These are phyloP conservation scores for Saprolegnia parasitica DNA, from an alignment of 352 stramenopile species.

Conservation along the genomic window DNA sequence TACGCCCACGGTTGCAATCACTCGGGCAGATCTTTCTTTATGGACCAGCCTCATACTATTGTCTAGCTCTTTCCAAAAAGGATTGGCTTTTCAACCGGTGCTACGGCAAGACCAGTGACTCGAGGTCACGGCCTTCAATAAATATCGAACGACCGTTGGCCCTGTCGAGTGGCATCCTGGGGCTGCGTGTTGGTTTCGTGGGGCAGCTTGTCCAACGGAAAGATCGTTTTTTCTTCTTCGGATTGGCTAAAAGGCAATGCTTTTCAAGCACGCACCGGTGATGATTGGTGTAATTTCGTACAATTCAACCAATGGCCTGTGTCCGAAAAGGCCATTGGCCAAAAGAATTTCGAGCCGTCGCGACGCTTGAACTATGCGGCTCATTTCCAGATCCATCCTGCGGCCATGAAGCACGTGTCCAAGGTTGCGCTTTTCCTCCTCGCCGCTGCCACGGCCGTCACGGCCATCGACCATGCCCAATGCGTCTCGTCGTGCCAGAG, in stretches of 20 bases:
- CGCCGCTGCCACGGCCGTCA: not conserved
- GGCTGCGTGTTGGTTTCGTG: not conserved
- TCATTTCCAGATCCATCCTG: not conserved
- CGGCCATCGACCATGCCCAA: not conserved
- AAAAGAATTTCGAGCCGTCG: not conserved
- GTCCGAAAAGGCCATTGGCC: not conserved
- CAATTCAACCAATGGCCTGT: not conserved
- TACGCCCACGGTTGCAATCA: no score
- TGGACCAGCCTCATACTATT: no score
- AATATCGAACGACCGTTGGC: no score
- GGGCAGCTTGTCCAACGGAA: not conserved
- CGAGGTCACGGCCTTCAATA: no score
- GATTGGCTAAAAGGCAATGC: not conserved
- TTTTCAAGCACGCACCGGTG: not conserved
- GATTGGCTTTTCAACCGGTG: no score
- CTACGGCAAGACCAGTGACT: no score
- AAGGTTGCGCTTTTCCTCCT: not conserved
- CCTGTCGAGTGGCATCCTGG: no score
- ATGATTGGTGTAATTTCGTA: not conserved
- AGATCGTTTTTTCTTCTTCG: not conserved
- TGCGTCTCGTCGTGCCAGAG: slow-evolving; percentile 9
- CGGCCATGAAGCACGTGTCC: not conserved
- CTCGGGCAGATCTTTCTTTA: no score
- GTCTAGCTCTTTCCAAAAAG: no score
- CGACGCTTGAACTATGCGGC: not conserved